These are phyloP conservation scores for Xylaria sp. DNA, from an alignment of 2,329 filamentous ascomycete species.

Conservation along the genomic window DNA sequence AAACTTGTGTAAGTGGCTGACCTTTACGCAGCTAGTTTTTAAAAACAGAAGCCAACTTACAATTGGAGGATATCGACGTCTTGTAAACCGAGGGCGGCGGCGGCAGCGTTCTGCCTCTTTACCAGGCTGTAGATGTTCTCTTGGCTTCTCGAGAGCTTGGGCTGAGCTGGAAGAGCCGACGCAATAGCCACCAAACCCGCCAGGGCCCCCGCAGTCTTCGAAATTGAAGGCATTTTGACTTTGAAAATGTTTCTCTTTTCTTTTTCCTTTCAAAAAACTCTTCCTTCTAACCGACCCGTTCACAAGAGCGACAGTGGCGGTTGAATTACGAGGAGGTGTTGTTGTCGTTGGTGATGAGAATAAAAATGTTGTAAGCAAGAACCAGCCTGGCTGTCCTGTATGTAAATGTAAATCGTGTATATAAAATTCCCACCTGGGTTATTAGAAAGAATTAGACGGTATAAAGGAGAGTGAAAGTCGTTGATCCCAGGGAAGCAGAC, in stretches of 20 bases:
- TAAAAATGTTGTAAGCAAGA: conserved; percentile 45
- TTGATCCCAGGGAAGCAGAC: conserved; percentile 60
- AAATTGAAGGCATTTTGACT: conserved; percentile 59
- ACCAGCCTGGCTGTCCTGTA: conserved; percentile 55
- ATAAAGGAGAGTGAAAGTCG: conserved; percentile 50
- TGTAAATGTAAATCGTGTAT: conserved; percentile 13
- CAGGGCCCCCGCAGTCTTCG: conserved; percentile 56
- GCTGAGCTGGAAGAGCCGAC: conserved; percentile 59
- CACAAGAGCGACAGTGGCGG: conserved; percentile 39
- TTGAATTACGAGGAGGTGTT: conserved; percentile 37
- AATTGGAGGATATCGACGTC: conserved; percentile 70
- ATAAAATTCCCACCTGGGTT: conserved; percentile 47
- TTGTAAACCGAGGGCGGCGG: conserved; percentile 58
- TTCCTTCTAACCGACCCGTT: conserved; percentile 25
- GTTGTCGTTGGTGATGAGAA: conserved; percentile 27
- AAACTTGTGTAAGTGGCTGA: conserved; percentile 32
- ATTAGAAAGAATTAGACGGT: conserved; percentile 51
- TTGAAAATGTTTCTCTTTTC: conserved; percentile 27
- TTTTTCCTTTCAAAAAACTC: conserved; percentile 25
- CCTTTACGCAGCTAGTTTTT: not conserved
- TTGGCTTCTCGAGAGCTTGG: conserved; percentile 58
- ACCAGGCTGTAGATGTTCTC: conserved; percentile 59
- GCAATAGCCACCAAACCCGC: conserved; percentile 59
- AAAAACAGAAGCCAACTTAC: conserved; percentile 53
- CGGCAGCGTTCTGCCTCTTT: conserved; percentile 63